Base-by-base conservation (phyloP, 257 asterid species). In the Anisodus acutangulus region DNA sequence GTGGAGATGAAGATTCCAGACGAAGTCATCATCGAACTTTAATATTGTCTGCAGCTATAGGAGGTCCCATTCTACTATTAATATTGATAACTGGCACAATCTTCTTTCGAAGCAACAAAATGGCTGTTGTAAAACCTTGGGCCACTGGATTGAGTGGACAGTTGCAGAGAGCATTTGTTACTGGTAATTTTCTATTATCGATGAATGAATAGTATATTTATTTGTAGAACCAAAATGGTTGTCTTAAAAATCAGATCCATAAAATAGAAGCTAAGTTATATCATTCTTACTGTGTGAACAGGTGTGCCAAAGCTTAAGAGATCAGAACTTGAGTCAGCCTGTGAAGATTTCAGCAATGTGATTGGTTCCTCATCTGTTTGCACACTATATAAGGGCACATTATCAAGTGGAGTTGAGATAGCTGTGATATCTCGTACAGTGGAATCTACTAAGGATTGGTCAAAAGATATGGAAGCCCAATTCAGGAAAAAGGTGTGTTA, bases 291-390 rank as follows among this genome's bases (percentile, higher is more conserved):
- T 15, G 0, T 41, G 31, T 78, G 13, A 78, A 53, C 82, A 95
- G 98, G 98, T 54, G 97, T 95, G 82, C 98, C 97, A 49, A 93
- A 92, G 83, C 94, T 95, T 59, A 95, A 87, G 87, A 90, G 98
- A 90, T 84, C 91, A 47, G 98, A 95, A 88, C 93, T 95, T 76
- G 95, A 86, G 86, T 88, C 91, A 53, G 98, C 98, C 69, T 95
- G 98, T 92, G 98, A 95, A 90, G 97, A 92, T 86, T 95, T 95
- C 87, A 95, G 98, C 86, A 95, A 95, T 41, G 98, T 95, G 60
- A 92, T 95, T 54, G 97, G 97, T 76, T 86, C 97, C 9, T 87
- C 92, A 9, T 85, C 97, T 0, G 87, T 89, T 74, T 91, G 97
- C 80, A 91, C 93, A 15, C 83, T 93, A 74, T 95, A 95, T 16